Base-by-base conservation (phyloP, 148 eudicot genomes). In the Polygonum aviculare region DNA sequence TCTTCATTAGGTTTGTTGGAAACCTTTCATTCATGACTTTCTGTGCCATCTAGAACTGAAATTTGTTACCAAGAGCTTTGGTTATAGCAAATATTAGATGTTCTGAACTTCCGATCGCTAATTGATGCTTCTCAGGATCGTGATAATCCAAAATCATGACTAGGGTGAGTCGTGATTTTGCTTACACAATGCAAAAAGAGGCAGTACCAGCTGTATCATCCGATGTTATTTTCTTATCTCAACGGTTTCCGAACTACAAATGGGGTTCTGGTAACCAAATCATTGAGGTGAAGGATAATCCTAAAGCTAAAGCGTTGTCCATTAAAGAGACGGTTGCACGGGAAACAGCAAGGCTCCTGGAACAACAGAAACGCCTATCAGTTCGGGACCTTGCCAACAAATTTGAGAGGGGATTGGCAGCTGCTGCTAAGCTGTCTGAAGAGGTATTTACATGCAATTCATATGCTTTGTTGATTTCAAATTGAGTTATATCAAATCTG, bases 331-430 rank as follows among this genome's bases (percentile, higher is more conserved):
- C 85, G 73, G 93, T 96, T 78, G 98, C 94, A 5, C 80, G 88
- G 67, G 99, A 96, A 85, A 96, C 98, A 75, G 93, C 98, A n/a
- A 86, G 84, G 85, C 79, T 96, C 83, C 74, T 93, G 47, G 98
- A 93, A 74, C 99, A 96, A 74, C 98, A 96, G 76, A 89, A 88
- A 73, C 93, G 99, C 60, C 80, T 96, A 54, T 96, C 99, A 5
- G 99, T 96, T 75, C 98, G 99, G 44, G 99, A 96, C 84, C 96
- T 96, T 77, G 98, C 99, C 21, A 89, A 82, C 76, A 96, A 96
- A 83, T 96, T 96, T 77, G 99, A 96, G 83, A 93, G 84, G 86
- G 99, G 99, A 15, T 79, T 96, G 77, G 99, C 99, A 48, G 97
- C 98, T 60, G 99, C 98, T 36, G 91, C 97, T 65, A 96, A 93